phyloP scores from a whole-genome alignment of 345 rosid species.

The Aegle marmelos region DNA sequence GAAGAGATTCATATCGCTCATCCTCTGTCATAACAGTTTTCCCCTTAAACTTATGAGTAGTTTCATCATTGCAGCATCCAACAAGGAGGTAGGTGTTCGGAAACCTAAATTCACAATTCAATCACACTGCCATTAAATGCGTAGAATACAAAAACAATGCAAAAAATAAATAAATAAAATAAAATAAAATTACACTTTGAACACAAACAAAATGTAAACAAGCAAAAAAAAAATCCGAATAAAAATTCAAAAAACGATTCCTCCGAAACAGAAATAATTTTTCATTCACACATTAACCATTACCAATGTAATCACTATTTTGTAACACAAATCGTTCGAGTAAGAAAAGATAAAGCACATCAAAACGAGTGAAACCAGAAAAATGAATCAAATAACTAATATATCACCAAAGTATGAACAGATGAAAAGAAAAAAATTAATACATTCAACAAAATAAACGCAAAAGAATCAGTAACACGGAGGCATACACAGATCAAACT shows the following conservation, averaged over 20 bases:
- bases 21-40: conserved; percentile 84
- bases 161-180: not conserved
- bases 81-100: conserved; percentile 78
- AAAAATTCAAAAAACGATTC: not conserved
- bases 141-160: not conserved
- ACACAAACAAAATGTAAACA: not conserved
- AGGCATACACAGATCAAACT: not conserved
- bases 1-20: conserved; percentile 91
- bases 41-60: conserved; percentile 79
- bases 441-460: not conserved
- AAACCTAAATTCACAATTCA: conserved; percentile 41
- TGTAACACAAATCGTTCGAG: too few relatives aligned
- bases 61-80: conserved; percentile 90
- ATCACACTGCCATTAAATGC: not conserved
- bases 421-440: not conserved
- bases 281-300: not conserved
- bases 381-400: not conserved
- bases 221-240: not conserved
- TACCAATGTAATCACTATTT: not conserved
- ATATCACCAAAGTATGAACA: not conserved
- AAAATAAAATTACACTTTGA: too few relatives aligned
- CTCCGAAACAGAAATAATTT: not conserved
- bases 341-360: too few relatives aligned
- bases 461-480: not conserved
- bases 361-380: not conserved